Evolutionary conservation across 2,329 filamentous ascomycete species (phyloP), one percentile per base, ranked within the genome.

Genomic region (Aspergillus awamori): DNA sequence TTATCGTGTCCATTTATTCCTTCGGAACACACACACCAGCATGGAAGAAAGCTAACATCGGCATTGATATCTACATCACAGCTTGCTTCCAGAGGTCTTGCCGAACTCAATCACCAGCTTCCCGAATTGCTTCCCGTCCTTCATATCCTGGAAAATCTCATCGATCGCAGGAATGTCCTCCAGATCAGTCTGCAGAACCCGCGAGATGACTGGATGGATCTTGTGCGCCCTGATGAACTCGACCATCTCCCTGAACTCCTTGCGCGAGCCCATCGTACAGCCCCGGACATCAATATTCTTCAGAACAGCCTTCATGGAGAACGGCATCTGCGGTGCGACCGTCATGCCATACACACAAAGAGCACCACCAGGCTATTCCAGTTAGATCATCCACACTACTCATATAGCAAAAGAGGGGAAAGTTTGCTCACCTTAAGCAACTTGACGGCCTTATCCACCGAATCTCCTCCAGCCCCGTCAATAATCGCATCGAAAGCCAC

Each of bases 331-430:
- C 1, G 94, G 93, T 0, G 83, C 81, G 2, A 91, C 80, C 0
- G 94, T 98, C 94, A 98, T 97, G 63, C 95, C 94, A 74, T 98
- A 98, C 67, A 89, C 82, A 2, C 88, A 86, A 61, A 98, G 89
- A n/a, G 94, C 83, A 58, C 93, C 95, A 5, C 95, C 94, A 1
- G 84, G 77, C 85, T 85, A 63, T 41, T 63, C 52, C 3, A 47
- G 57, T 73, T 30, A 73, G 65, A 43, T 58, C 17, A n/a, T 15
- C 15, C 11, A 15, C n/a, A 43, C 13, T 28, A 38, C 24, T 22
- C 8, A 38, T 8, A 30, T 33, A 17, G 30, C 2, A 10, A 8
- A 41, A 15, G 20, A 8, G 11, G 8, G 30, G 20, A 51, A 33
- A 5, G 10, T 36, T 10, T 36, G 4, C 77, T 66, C 67, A 84